Base-by-base conservation (phyloP, 1,284 basidiomycete genomes). In the Pterulicium gracile region DNA sequence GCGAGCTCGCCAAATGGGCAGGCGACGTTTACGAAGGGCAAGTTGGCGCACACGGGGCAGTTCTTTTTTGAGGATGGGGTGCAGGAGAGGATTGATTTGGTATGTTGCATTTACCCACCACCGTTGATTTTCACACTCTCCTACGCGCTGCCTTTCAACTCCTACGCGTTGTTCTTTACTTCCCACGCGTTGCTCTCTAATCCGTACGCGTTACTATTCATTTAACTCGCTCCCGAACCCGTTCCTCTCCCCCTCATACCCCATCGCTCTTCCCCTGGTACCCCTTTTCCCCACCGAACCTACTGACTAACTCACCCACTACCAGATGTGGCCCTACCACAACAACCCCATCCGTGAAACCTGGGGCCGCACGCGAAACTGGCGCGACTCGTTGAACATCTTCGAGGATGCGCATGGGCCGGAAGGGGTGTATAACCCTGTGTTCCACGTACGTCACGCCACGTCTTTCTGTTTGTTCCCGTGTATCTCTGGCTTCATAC, bases 41-140 rank as follows among this genome's bases (percentile, higher is more conserved):
- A 65, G 17, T 65, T 77, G 1, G 59, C 61, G 1, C 75, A 81
- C 58, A 67, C 70, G n/a, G 79, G 79, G 1, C 79, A 81, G 54
- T 77, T 78, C 59, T 81, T 81, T 66, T 79, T 81, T 50, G 75
- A 78, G 24, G 79, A 81, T 51, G 68, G 69, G 3, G 62, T 79
- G 47, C 79, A 77, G 55, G 56, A 64, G 32, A 58, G 66, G 19
- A 55, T 73, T 10, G 70, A 73, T 50, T 67, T 70, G 54, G 67
- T 67, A 34, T 14, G 61, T 54, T 14, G 35, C 4, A 10, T n/a
- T 32, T 32, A n/a, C 27, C 27, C 27, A 10, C 27, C n/a, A 32
- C 10, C n/a, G 27, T 32, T n/a, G 10, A 32, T 7, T 32, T 32
- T n/a, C 27, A n/a, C n/a, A n/a, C 27, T n/a, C 10, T n/a, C 27